A percentile compares a stretch with the other conserved stretches of the same genome.
Conservation (phyloP, 805 yeast genomes). For the Metschnikowia orientalis region DNA sequence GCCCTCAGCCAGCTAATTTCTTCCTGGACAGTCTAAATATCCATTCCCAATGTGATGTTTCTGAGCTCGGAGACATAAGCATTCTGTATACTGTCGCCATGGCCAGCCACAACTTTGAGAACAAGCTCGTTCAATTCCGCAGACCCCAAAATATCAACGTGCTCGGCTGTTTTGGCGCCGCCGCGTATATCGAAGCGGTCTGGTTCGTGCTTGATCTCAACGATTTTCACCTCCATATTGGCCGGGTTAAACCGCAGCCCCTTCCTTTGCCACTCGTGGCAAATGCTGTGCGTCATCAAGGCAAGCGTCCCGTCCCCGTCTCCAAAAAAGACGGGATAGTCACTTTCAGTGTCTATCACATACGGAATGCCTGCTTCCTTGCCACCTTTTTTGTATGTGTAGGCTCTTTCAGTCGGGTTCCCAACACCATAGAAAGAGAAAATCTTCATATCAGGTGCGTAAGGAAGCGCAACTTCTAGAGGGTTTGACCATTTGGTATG, state of each 20-base stretch:
- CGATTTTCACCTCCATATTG: constrained; percentile 63
- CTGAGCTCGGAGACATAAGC: constrained; percentile 54
- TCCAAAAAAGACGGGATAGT: constrained; percentile 67
- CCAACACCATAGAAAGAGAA: constrained; percentile 96
- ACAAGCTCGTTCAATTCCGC: constrained; percentile 87
- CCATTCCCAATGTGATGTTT: constrained; percentile 56
- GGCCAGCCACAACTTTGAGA: constrained; percentile 76
- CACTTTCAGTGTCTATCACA: constrained; percentile 63
- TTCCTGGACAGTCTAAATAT: constrained; percentile 41
- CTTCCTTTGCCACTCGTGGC: constrained; percentile 80
- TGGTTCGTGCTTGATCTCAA: constrained; percentile 91
- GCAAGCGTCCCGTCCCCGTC: constrained; percentile 98
- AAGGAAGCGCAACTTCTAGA: constrained; percentile 82
- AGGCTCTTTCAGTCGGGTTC: constrained; percentile 92
- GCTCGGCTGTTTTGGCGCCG: constrained; percentile 96
- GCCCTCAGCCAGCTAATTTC: too few relatives aligned
- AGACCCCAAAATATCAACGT: constrained; percentile 92
- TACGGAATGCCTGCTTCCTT: constrained; percentile 54
- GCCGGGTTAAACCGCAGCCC: constrained; percentile 78
- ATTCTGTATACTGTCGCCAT: constrained; percentile 63
- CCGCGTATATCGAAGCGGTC: constrained; percentile 92
- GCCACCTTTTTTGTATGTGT: constrained; percentile 67
- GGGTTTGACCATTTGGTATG: constrained; percentile 93
- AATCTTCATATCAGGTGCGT: constrained; percentile 88
- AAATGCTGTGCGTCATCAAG: constrained; percentile 78